Evolutionary conservation across 257 asterid species (phyloP).

Genomic region (Solanum chilense): DNA sequence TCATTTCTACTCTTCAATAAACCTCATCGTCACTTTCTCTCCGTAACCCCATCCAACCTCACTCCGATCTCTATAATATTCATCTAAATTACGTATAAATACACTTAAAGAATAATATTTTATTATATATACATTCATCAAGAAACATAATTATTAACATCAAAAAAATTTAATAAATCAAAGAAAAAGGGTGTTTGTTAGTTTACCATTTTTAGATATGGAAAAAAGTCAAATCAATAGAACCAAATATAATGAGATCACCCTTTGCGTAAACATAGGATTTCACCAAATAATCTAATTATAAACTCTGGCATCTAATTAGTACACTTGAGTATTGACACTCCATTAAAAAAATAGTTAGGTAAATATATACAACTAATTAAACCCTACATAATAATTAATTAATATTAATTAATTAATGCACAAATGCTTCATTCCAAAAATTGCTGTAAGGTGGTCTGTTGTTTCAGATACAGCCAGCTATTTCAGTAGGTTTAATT

Average conservation of each 20-base stretch:
- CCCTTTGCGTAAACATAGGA: not conserved
- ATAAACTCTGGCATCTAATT: not conserved
- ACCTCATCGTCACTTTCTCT: not conserved
- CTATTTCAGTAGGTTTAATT: not conserved
- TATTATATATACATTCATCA: not conserved
- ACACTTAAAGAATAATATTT: not conserved
- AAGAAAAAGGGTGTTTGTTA: not conserved
- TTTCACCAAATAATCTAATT: not conserved
- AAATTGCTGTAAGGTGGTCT: not conserved
- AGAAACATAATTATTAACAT: not conserved
- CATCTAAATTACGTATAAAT: not conserved
- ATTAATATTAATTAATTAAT: not conserved
- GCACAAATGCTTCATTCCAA: not conserved
- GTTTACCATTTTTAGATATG: not conserved
- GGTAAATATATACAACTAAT: not conserved
- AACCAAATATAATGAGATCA: not conserved
- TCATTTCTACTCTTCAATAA: not conserved
- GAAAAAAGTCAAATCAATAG: not conserved
- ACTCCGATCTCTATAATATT: not conserved
- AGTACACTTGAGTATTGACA: not conserved
- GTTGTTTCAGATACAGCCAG: not conserved
- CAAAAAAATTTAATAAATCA: not conserved
- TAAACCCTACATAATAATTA: not conserved
- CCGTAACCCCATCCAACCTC: not conserved
- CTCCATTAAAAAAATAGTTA: not conserved